Percentiles rank a stretch among this genome's conserved stretches.
These are phyloP conservation scores for Trichoderma semiorbis DNA, from an alignment of 2,329 filamentous ascomycete species.

Conservation along the genomic window DNA sequence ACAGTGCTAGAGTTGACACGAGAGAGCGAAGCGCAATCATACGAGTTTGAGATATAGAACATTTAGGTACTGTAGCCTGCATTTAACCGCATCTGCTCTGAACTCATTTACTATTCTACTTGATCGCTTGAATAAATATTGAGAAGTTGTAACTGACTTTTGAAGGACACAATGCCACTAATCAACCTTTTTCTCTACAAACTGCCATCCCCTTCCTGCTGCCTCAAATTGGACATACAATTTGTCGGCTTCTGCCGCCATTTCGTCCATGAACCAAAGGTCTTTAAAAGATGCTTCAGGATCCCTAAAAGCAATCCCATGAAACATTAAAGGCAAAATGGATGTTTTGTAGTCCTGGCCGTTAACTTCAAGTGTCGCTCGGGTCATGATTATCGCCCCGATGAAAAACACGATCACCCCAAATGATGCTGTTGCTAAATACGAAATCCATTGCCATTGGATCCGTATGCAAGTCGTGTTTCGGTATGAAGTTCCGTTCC, in stretches of 20 bases:
- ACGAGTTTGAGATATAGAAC: background rate
- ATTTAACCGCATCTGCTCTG: background rate
- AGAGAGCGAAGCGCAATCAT: background rate
- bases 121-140: background rate
- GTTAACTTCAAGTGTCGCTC: background rate
- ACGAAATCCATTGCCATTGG: background rate
- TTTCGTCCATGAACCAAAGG: background rate
- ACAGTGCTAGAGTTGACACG: background rate
- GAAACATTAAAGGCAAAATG: background rate
- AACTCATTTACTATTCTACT: background rate
- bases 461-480: background rate
- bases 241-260: background rate
- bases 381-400: background rate
- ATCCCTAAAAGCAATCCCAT: background rate
- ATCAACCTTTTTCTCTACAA: background rate
- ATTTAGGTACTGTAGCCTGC: background rate
- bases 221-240: background rate
- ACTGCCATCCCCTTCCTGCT: background rate
- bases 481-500: background rate
- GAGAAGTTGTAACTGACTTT: background rate
- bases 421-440: background rate
- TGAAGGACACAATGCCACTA: background rate
- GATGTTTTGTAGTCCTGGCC: background rate
- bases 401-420: background rate
- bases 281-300: background rate